Base-by-base conservation (phyloP, 78 protist genomes). In the Pirum gemmata region DNA sequence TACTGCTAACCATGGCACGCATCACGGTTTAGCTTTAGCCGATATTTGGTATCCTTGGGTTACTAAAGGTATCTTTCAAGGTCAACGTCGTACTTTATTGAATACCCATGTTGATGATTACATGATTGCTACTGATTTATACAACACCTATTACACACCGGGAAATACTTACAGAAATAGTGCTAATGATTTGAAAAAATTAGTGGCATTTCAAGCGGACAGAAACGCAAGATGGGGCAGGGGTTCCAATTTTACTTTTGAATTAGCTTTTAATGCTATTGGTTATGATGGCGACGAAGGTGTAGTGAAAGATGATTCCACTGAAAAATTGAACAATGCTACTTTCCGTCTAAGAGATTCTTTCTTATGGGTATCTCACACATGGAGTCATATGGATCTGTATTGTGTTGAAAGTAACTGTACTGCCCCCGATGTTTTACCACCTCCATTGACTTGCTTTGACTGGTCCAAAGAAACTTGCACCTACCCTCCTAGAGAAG, bases 301-400 rank as follows among this genome's bases (percentile, higher is more conserved):
- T 31, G 86, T 36, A 5, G 67, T 39, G 35, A 18, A 82, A 82
- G 29, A 82, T 61, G 18, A 18, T 8, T 61, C 61, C 61, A 51
- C 5, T 13, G 67, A 51, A 13, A 13, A 5, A 51, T 21, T 51
- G 67, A 13, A 51, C 31, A 21, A 51, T 51, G 31, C 5, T 51
- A 51, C 13, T 51, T 51, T 51, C 31, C 5, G 13, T 21, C 5
- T 51, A 13, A 51, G 67, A 51, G 87, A 84, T 8, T 5, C n/a
- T 38, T 84, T 84, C 72, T 5, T 40, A 2, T 84, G 87, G 87
- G 35, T 84, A 33, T 40, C 87, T 40, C 87, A 84, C 2, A 84
- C 87, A 26, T 84, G 41, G 41, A 39, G 34, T 39, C 87, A 84
- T 38, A 27, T 84, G 61, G 87, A 84, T 38, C 36, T 84, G 87